Percentiles rank a stretch among this genome's conserved stretches.
These are phyloP conservation scores for Nicotiana paniculata DNA, from an alignment of 257 asterid genomes.

Conservation along the genomic window DNA sequence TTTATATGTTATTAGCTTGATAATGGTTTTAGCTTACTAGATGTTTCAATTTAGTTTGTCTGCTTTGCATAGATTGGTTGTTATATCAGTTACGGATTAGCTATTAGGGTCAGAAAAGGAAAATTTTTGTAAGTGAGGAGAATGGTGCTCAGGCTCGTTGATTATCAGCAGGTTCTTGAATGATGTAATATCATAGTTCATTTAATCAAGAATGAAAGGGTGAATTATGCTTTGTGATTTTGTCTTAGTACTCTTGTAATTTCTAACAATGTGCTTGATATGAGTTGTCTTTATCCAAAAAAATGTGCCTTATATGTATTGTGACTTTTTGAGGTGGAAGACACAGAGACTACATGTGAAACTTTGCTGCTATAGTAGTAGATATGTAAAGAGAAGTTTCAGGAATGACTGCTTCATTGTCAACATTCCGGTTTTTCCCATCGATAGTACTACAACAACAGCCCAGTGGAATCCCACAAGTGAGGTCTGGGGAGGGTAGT, in stretches of 20 bases:
- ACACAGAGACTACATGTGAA: not conserved
- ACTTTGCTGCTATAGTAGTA: not conserved
- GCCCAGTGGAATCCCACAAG: no score
- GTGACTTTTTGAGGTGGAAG: not conserved
- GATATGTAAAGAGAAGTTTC: not conserved
- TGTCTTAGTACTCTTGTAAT: not conserved
- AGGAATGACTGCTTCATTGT: not conserved
- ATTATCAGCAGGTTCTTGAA: not conserved
- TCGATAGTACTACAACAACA: not conserved
- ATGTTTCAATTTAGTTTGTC: not conserved
- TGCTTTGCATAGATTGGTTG: not conserved
- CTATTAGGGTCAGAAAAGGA: not conserved
- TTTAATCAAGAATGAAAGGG: not conserved
- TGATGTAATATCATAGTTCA: not conserved
- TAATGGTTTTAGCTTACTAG: not conserved
- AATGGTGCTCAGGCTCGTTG: not conserved
- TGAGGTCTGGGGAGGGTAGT: no score
- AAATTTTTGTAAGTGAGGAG: constrained; percentile 8
- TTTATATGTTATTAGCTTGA: not conserved
- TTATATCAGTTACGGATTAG: not conserved
- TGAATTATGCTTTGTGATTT: not conserved
- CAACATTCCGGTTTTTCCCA: not conserved
- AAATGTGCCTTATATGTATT: not conserved
- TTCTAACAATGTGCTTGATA: not conserved
- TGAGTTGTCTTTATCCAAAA: not conserved